Evolutionary conservation across 2,329 filamentous ascomycete species (phyloP), one percentile per base, ranked within the genome.

Genomic region (Cladosporium cucumerinum): DNA sequence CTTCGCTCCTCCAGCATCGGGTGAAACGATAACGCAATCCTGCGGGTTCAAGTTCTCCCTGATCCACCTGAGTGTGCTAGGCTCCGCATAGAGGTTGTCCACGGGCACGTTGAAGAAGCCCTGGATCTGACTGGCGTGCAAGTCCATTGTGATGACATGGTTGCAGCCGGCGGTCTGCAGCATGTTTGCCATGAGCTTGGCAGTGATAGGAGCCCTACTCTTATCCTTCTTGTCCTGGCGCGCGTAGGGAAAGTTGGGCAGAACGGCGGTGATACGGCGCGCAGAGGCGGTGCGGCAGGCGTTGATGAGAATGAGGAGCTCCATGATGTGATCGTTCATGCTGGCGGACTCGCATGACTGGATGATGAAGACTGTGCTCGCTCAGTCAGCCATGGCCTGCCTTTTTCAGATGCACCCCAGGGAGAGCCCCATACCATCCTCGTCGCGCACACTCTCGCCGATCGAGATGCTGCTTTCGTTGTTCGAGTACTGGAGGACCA

Each of bases 211-310:
- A n/a, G 95, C 94, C 69, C 94, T 88, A 63, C 90, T 95, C 83
- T 92, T 91, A 82, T 97, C 93, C 81, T 98, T 98, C 84, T 98
- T 98, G 79, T 98, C 95, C 80, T 98, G 94, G 58, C 94, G 88
- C 16, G 94, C 93, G 75, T 98, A 98, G 30, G 93, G 93, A 80
- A 97, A 98, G 80, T 96, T 97, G 70, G 94, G 94, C 60, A 97
- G 91, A 69, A 97, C 92, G 69, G 93, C 94, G 25, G 94, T 97
- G 80, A 98, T 97, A 69, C 94, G 91, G 69, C 93, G 88, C 14
- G 94, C 94, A 39, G 88, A 91, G 49, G 89, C 89, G 26, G 89
- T 91, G 77, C 91, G 89, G 84, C 94, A 97, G 69, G 94, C 94
- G 76, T 96, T 96, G 79, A 97, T 96, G 89, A 97, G 97, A 80